Evolutionary conservation across 2,329 filamentous ascomycete species (phyloP).

Genomic region (Coniochaeta hoffmannii): DNA sequence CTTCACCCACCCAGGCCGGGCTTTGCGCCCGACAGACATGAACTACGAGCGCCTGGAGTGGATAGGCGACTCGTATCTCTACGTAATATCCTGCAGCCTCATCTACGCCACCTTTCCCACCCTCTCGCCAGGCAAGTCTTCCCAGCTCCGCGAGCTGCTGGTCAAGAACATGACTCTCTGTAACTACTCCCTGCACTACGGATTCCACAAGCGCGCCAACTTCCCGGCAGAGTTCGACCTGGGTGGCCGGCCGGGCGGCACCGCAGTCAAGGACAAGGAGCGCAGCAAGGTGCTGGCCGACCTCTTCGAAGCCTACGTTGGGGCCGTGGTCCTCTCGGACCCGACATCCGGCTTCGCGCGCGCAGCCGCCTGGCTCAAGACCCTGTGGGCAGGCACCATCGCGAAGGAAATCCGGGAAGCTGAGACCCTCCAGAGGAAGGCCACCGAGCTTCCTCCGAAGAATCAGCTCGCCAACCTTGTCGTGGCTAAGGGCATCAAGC

Average conservation of each 20-base stretch:
- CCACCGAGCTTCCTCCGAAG: slow-evolving; percentile 30
- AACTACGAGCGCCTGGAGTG: slow-evolving; percentile 83
- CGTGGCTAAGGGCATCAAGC: slow-evolving; percentile 46
- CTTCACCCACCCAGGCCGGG: slow-evolving; percentile 57
- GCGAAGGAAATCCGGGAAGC: slow-evolving; percentile 44
- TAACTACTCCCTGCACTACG: slow-evolving; percentile 62
- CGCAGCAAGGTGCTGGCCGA: slow-evolving; percentile 73
- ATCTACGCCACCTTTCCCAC: slow-evolving; percentile 64
- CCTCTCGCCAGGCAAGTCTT: slow-evolving; percentile 59
- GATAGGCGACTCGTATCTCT: slow-evolving; percentile 76
- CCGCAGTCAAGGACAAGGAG: slow-evolving; percentile 38
- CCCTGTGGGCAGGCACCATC: slow-evolving; percentile 65
- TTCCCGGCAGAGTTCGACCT: slow-evolving; percentile 41
- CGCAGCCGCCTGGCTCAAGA: slow-evolving; percentile 64
- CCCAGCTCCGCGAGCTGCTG: slow-evolving; percentile 69
- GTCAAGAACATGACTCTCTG: slow-evolving; percentile 76
- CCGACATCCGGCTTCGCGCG: slow-evolving; percentile 51
- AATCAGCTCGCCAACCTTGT: slow-evolving; percentile 44
- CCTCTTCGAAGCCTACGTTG: slow-evolving; percentile 86
- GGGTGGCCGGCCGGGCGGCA: slow-evolving; percentile 26
- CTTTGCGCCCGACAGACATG: slow-evolving; percentile 25
- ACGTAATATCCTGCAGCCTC: slow-evolving; percentile 53
- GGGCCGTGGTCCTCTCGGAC: slow-evolving; percentile 66
- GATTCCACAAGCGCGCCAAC: slow-evolving; percentile 56
- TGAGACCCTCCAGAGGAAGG: slow-evolving; percentile 16